Conservation (phyloP, 768 basidiomycete species). For the Agaricus sinodeliciosus region DNA sequence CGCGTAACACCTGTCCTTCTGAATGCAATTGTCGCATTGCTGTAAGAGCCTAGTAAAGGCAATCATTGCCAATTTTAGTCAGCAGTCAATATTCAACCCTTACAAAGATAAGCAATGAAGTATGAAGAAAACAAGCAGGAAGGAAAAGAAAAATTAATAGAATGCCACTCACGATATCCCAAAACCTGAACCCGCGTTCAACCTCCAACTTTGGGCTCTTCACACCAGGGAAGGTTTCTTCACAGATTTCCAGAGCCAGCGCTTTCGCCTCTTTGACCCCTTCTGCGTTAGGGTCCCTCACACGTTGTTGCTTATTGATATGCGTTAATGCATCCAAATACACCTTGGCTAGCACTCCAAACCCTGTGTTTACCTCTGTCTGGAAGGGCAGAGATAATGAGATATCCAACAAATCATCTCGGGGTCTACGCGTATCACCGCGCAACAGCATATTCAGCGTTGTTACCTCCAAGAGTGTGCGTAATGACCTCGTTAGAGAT, state of each 20-base stretch:
- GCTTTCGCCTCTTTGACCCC: slow-evolving; percentile 79
- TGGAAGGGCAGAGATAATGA: slow-evolving; percentile 93
- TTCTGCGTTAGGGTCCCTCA: slow-evolving; percentile 70
- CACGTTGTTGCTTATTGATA: slow-evolving; percentile 72
- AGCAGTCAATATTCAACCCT: too few species aligned
- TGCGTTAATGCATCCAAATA: slow-evolving; percentile 91
- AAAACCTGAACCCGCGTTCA: slow-evolving; percentile 95
- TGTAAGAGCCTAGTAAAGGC: slow-evolving; percentile 49
- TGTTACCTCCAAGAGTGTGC: slow-evolving; percentile 86
- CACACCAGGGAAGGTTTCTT: slow-evolving; percentile 91
- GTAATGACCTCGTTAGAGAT: slow-evolving; percentile 82
- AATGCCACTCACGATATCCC: slow-evolving; percentile 79
- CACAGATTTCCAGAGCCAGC: slow-evolving; percentile 86
- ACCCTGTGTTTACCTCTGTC: slow-evolving; percentile 94
- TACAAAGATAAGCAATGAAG: too few species aligned
- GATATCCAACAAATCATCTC: slow-evolving; percentile 91
- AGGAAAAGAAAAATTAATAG: background rate
- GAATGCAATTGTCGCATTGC: slow-evolving; percentile 88
- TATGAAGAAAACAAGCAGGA: too few species aligned
- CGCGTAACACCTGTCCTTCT: slow-evolving; percentile 73
- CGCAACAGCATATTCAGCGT: slow-evolving; percentile 91
- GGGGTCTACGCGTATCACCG: slow-evolving; percentile 74
- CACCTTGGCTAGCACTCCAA: slow-evolving; percentile 95
- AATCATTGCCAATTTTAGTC: slow-evolving; percentile 7
- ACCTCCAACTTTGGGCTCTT: slow-evolving; percentile 84